Evolutionary conservation across 2,329 filamentous ascomycete species (phyloP).

Genomic region (Colletotrichum sp.): DNA sequence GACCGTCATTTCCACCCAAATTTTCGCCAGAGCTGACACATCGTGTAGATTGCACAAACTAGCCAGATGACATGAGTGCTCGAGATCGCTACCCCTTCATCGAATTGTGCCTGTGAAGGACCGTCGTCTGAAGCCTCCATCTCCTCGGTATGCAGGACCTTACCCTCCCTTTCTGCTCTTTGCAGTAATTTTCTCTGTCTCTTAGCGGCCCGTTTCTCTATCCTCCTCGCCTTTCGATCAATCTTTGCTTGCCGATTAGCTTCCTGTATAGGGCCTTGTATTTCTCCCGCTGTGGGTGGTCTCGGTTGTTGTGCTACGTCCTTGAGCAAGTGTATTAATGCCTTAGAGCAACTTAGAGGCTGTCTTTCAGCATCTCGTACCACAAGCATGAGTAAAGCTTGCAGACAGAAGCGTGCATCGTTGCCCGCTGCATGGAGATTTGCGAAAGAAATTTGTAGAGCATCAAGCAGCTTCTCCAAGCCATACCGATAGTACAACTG

Average conservation of each 20-base stretch:
- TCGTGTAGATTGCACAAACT: neutral
- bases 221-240: neutral
- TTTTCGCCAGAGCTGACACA: neutral
- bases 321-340: neutral
- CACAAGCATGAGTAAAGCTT: slow-evolving; percentile 20
- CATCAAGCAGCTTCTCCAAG: slow-evolving; percentile 24
- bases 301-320: neutral
- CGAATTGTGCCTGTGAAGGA: neutral
- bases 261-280: neutral
- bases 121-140: neutral
- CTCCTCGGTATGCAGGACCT: neutral
- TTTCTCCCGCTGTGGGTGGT: neutral
- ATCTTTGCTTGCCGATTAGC: neutral
- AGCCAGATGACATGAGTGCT: neutral
- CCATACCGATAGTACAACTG: slow-evolving; percentile 27
- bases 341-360: neutral
- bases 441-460: slow-evolving; percentile 22
- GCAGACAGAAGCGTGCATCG: slow-evolving; percentile 30
- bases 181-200: neutral
- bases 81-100: neutral
- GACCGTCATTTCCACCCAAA: neutral
- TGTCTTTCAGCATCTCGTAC: neutral
- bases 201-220: neutral
- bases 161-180: neutral
- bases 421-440: slow-evolving; percentile 30